Percentiles rank a stretch among this genome's conserved stretches.
Conservation (phyloP, 140 eudicot genomes). For the Anethum foeniculum region DNA sequence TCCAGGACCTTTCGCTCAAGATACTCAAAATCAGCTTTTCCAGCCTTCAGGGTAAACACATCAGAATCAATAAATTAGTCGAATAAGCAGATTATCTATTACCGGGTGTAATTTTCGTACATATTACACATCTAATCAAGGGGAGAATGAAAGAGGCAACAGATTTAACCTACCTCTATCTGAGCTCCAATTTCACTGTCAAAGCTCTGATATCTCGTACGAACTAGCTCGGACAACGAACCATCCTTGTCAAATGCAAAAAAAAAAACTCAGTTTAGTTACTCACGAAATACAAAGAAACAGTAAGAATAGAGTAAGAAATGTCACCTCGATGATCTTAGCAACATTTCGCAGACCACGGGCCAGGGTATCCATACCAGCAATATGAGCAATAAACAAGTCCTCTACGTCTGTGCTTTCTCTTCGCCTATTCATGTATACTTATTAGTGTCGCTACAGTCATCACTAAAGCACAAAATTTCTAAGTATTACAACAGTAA, state of each 20-base stretch:
- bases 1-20: constrained; percentile 83
- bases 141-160: not conserved
- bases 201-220: constrained; percentile 81
- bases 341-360: constrained; percentile 94
- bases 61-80: not conserved
- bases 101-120: not conserved
- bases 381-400: constrained; percentile 83
- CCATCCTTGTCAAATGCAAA: constrained; percentile 53
- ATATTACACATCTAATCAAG: not conserved
- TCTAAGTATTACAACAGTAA: not conserved
- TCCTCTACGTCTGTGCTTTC: constrained; percentile 99
- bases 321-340: constrained; percentile 63
- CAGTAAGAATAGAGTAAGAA: not conserved
- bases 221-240: constrained; percentile 64
- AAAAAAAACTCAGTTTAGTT: constrained; percentile 1
- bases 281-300: no score
- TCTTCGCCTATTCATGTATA: constrained; percentile 51
- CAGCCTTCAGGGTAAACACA: constrained; percentile 43
- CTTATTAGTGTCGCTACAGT: not conserved
- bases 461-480: not conserved
- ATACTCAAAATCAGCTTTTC: constrained; percentile 81
- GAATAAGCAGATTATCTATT: not conserved
- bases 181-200: constrained; percentile 74
- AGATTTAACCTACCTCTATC: constrained; percentile 47
- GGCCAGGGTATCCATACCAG: constrained; percentile 93